Conservation (phyloP, 176 grass and related monocot species). For the Paspalum vaginatum region DNA sequence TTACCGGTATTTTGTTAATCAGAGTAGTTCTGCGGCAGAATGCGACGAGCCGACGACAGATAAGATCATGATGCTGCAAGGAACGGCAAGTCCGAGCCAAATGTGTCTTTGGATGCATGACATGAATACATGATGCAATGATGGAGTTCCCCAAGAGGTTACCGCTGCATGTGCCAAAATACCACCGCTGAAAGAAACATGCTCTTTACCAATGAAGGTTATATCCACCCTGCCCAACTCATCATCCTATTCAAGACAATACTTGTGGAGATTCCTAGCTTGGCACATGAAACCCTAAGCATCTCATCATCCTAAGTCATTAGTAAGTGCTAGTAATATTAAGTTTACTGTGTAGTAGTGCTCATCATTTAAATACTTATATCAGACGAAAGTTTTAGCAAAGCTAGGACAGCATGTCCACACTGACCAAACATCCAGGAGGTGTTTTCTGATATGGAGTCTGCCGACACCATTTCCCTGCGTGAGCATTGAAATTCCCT, state of each 20-base stretch:
- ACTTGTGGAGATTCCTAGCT: background rate
- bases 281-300: background rate
- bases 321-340: background rate
- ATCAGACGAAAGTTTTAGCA: background rate
- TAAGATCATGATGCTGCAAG: too few species aligned
- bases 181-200: background rate
- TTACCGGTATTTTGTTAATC: too few species aligned
- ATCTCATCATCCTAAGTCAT: background rate
- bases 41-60: too few species aligned
- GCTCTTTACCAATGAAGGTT: slow-evolving; percentile 36
- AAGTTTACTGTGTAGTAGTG: background rate
- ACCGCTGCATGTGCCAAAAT: background rate
- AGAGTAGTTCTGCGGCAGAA: too few species aligned
- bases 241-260: background rate
- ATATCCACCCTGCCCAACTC: slow-evolving; percentile 74
- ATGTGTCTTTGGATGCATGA: too few species aligned
- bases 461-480: background rate
- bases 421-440: background rate
- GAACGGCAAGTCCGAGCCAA: too few species aligned
- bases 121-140: too few species aligned
- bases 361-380: background rate
- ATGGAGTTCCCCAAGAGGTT: background rate
- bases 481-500: background rate
- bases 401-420: background rate
- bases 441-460: slow-evolving; percentile 20